Evolutionary conservation across 2,329 filamentous ascomycete species (phyloP).

Genomic region (Furcasterigmium sp.): DNA sequence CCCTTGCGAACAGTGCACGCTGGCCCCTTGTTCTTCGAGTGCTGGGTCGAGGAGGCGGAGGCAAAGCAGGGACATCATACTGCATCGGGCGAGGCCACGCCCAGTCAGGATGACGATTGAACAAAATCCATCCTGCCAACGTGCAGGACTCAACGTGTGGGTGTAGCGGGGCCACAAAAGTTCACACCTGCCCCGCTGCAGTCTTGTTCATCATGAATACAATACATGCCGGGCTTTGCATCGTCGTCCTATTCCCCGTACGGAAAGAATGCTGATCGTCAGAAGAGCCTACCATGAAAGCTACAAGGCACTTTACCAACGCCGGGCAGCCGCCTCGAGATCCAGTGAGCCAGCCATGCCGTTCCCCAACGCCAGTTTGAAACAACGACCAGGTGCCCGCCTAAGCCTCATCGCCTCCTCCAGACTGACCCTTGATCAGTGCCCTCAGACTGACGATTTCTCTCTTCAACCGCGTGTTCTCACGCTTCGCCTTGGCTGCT

Average conservation of each 20-base stretch:
- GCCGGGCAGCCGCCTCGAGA: neutral
- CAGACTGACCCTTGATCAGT: constrained; percentile 45
- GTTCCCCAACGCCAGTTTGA: neutral
- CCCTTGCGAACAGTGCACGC: constrained; percentile 50
- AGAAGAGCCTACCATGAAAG: no score
- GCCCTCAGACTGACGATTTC: constrained; percentile 70
- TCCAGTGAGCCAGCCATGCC: no score
- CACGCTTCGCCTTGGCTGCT: constrained; percentile 70
- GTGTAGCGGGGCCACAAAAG: no score
- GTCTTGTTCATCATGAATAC: no score
- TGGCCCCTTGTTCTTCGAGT: constrained; percentile 59
- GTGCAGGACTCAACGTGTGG: no score
- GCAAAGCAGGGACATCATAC: constrained; percentile 10
- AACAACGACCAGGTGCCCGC: neutral
- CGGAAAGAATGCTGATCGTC: no score
- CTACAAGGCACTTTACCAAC: no score
- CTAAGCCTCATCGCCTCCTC: constrained; percentile 34
- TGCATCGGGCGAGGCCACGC: neutral
- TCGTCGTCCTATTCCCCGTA: no score
- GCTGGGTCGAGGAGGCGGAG: constrained; percentile 58
- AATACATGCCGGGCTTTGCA: no score
- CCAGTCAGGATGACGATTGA: neutral
- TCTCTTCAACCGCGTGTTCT: constrained; percentile 77
- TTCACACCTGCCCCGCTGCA: no score
- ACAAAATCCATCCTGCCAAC: neutral